A percentile compares a stretch with the other conserved stretches of the same genome.
These are phyloP conservation scores for Fusarium nodosum DNA, from an alignment of 2,329 filamentous ascomycete genomes.

Conservation along the genomic window DNA sequence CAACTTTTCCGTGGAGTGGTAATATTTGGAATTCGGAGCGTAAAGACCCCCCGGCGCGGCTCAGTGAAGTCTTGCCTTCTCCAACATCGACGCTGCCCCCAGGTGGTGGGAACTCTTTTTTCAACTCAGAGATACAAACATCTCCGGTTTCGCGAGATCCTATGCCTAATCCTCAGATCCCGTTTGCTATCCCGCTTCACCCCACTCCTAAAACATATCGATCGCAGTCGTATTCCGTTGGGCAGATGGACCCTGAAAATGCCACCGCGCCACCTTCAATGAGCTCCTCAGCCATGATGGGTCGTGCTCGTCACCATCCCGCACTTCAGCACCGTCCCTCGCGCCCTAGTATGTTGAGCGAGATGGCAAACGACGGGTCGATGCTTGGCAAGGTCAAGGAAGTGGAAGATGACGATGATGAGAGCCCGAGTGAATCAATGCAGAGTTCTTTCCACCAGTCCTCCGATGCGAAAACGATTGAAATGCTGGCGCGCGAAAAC, in stretches of 20 bases:
- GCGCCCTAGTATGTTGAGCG: slow-evolving; percentile 80
- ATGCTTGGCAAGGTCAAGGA: slow-evolving; percentile 78
- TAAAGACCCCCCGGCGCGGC: slow-evolving; percentile 80
- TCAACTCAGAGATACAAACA: slow-evolving; percentile 64
- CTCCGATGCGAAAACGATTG: slow-evolving; percentile 72
- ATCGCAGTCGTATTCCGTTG: slow-evolving; percentile 96
- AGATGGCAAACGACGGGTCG: slow-evolving; percentile 74
- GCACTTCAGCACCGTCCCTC: slow-evolving; percentile 86
- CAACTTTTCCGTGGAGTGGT: slow-evolving; percentile 78
- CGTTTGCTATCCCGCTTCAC: slow-evolving; percentile 88
- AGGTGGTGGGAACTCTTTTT: slow-evolving; percentile 63
- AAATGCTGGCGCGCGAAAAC: slow-evolving; percentile 73
- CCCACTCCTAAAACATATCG: slow-evolving; percentile 93
- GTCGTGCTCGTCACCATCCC: slow-evolving; percentile 72
- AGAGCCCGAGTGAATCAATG: slow-evolving; percentile 65
- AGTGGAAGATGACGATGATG: slow-evolving; percentile 76
- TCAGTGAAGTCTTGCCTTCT: slow-evolving; percentile 81
- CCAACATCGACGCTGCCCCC: slow-evolving; percentile 74
- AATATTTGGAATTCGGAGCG: slow-evolving; percentile 87
- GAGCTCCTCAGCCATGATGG: slow-evolving; percentile 63
- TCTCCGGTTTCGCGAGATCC: slow-evolving; percentile 67
- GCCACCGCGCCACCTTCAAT: slow-evolving; percentile 56
- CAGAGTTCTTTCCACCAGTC: slow-evolving; percentile 66
- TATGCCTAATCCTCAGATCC: slow-evolving; percentile 75
- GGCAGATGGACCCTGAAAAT: slow-evolving; percentile 82